Conservation (phyloP, 73 alveolate species). For the Breviolum minutum region DNA sequence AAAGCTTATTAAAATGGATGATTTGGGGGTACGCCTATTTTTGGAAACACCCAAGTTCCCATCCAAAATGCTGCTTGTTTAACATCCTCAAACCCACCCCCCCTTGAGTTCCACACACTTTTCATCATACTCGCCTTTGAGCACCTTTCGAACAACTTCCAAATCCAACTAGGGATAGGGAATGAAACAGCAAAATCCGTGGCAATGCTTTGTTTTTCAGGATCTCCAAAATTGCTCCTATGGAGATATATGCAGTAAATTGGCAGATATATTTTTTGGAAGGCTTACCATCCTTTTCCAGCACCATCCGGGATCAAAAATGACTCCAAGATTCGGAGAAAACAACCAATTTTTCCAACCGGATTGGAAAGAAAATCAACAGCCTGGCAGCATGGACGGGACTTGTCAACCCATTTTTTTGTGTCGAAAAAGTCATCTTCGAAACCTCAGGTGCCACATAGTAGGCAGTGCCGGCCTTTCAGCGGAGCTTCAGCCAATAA, state of each 20-base stretch:
- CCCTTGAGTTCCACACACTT: slow-evolving; percentile 19
- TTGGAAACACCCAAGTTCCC: neutral
- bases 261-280: too few relatives aligned
- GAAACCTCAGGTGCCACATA: slow-evolving; percentile 72
- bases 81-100: neutral
- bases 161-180: neutral
- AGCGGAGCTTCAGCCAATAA: too few relatives aligned
- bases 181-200: neutral
- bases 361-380: too few relatives aligned
- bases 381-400: too few relatives aligned
- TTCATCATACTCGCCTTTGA: slow-evolving; percentile 66
- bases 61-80: neutral
- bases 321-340: too few relatives aligned
- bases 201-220: too few relatives aligned
- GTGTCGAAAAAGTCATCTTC: neutral
- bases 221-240: too few relatives aligned
- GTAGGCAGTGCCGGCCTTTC: slow-evolving; percentile 84
- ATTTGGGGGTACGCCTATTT: neutral
- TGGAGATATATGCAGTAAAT: too few relatives aligned
- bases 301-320: too few relatives aligned
- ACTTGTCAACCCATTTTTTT: too few relatives aligned
- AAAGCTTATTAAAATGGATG: neutral
- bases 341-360: too few relatives aligned
- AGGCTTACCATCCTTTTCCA: too few relatives aligned
- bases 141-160: neutral